phyloP scores from a whole-genome alignment of 768 basidiomycete genomes.

The Flagelloscypha sp. region DNA sequence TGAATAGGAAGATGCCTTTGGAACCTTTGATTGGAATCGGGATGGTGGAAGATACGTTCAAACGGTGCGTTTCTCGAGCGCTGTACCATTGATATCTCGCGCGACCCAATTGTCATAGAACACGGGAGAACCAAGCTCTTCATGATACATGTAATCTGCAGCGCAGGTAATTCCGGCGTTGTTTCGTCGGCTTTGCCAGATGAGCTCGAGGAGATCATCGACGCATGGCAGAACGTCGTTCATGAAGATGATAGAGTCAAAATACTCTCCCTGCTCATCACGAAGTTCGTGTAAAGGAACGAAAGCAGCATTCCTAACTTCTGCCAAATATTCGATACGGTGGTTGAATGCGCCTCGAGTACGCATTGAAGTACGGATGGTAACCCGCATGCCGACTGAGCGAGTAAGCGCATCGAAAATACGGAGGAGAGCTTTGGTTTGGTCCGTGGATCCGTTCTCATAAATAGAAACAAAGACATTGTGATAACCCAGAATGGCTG shows the following conservation, averaged over 20 bases:
- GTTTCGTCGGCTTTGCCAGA: constrained; percentile 87
- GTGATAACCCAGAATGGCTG: constrained; percentile 88
- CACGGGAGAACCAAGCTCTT: constrained; percentile 86
- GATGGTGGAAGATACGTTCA: constrained; percentile 86
- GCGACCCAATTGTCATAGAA: constrained; percentile 99
- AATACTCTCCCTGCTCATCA: constrained; percentile 87
- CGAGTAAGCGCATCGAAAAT: constrained; percentile 92
- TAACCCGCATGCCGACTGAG: constrained; percentile 85
- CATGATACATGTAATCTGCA: constrained; percentile 98
- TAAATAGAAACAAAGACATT: constrained; percentile 98
- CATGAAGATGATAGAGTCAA: constrained; percentile 98
- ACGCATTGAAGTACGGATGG: constrained; percentile 87
- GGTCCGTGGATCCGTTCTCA: constrained; percentile 98
- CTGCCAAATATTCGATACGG: constrained; percentile 99
- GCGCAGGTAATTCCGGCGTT: constrained; percentile 99
- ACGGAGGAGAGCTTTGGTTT: constrained; percentile 91
- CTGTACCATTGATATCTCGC: constrained; percentile 96
- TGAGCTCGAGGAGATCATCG: constrained; percentile 95
- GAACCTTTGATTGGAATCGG: constrained; percentile 69
- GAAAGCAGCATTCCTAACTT: constrained; percentile 97
- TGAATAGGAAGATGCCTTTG: constrained; percentile 90
- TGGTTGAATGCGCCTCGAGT: constrained; percentile 96
- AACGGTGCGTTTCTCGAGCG: constrained; percentile 97
- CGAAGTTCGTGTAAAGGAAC: constrained; percentile 91
- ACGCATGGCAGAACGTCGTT: constrained; percentile 98